Evolutionary conservation across 2,329 filamentous ascomycete species (phyloP), one percentile per base, ranked within the genome.

Genomic region (Microdochium trichocladiopsis): DNA sequence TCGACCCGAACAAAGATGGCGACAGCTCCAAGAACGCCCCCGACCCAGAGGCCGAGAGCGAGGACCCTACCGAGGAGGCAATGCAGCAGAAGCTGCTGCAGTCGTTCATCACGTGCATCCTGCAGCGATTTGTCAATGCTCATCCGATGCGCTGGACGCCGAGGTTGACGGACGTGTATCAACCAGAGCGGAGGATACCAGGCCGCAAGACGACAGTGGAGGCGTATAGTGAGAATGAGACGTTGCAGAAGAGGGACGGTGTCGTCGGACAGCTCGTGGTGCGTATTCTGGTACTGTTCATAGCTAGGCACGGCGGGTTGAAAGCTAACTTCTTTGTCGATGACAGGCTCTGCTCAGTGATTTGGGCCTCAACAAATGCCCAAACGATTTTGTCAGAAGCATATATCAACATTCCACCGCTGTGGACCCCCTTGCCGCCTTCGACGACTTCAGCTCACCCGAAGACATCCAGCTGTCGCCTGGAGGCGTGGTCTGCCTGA

Each of bases 101-200:
- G 62, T 84, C 85, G 1, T 92, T 94, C 65, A 76, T 90, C n/a
- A 90, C 87, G 0, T 87, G 88, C 63, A 71, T 92, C 18, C 69
- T 92, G 11, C 88, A 92, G 63, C 80, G 86, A 47, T 93, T 90
- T 58, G 77, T 89, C 55, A 83, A 83, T 57, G 72, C 69, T 6
- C 79, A 83, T 57, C 72, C 73, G 23, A 66, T 86, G 65, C 77
- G 80, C 47, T 86, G 83, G 83, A 77, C 83, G 2, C 71, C 79
- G 14, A 72, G 88, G 50, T 66, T 91, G 52, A 75, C 88, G 56
- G 88, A 93, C 67, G 83, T 79, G 54, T 82, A 84, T 56, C 75
- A 82, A 50, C 87, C 88, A 0, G 76, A 81, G 52, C 82, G 77
- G 60, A 74, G 83, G 22, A 76, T 91, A 6, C 78, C 82, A 0